Evolutionary conservation across 805 yeast species (phyloP).

Genomic region (Hanseniaspora hatyaiensis): DNA sequence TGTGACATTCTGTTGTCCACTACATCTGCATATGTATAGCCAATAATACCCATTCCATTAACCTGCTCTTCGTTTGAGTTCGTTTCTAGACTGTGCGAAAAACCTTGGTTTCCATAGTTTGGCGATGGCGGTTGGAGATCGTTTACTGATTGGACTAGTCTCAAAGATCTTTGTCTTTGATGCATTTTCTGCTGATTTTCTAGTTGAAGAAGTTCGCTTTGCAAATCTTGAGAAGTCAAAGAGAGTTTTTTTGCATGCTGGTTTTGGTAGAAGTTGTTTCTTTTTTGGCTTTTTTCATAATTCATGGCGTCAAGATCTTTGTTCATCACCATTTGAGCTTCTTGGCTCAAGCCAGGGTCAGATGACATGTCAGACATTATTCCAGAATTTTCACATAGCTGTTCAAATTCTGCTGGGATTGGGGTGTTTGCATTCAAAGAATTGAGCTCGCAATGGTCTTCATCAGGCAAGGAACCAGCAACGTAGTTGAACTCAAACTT

Average conservation of each 20-base stretch:
- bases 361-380: conserved; percentile 6
- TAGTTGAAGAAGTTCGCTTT: not conserved
- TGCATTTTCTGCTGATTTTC: conserved; percentile 10
- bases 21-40: conserved; percentile 15
- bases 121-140: conserved; percentile 10
- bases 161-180: conserved; percentile 15
- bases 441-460: too few species aligned
- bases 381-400: conserved; percentile 12
- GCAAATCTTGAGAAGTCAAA: conserved; percentile 7
- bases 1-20: conserved; percentile 16
- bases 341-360: not conserved
- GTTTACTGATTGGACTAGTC: conserved; percentile 14
- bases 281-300: not conserved
- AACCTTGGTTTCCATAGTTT: too few species aligned
- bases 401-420: conserved; percentile 11
- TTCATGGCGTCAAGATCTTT: not conserved
- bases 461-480: conserved; percentile 8
- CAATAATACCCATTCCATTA: conserved; percentile 14
- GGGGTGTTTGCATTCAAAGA: too few species aligned
- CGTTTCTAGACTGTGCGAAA: not conserved
- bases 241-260: not conserved
- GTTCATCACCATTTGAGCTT: too few species aligned
- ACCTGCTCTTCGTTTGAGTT: not conserved
- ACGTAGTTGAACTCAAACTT: conserved; percentile 13
- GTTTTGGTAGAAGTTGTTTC: not conserved